Evolutionary conservation across 2,329 filamentous ascomycete species (phyloP).

Genomic region (Trichoderma sp.): DNA sequence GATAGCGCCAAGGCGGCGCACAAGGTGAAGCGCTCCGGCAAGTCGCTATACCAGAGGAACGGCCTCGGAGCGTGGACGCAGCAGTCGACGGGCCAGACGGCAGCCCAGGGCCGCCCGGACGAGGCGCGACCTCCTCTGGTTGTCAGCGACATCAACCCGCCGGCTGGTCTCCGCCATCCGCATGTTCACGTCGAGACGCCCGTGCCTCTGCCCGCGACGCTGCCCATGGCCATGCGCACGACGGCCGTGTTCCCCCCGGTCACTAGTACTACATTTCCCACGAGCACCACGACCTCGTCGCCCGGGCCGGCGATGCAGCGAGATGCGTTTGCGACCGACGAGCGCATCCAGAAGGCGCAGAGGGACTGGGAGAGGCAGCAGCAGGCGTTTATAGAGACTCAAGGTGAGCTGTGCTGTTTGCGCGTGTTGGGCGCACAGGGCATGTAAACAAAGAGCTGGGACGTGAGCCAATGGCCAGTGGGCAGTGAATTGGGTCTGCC

Average conservation of each 20-base stretch:
- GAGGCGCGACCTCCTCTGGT: slow-evolving; percentile 28
- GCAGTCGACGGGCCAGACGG: background rate
- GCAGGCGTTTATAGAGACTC: background rate
- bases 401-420: slow-evolving; percentile 8
- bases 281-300: background rate
- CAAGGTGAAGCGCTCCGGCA: slow-evolving; percentile 29
- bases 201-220: background rate
- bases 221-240: background rate
- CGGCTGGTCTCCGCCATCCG: background rate
- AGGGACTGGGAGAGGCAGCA: slow-evolving; percentile 37
- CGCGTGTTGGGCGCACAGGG: slow-evolving; percentile 5
- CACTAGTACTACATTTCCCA: too few species aligned
- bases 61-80: background rate
- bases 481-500: background rate
- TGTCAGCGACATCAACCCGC: slow-evolving; percentile 34
- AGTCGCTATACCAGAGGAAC: slow-evolving; percentile 16
- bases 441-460: background rate
- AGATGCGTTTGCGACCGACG: slow-evolving; percentile 6
- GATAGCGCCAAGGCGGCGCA: slow-evolving; percentile 7
- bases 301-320: background rate
- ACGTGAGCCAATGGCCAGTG: slow-evolving; percentile 6
- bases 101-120: background rate
- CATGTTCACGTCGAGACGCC: background rate
- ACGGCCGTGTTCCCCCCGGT: too few species aligned
- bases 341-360: slow-evolving; percentile 38